Evolutionary conservation across 169 alveolate species (phyloP), one percentile per base, ranked within the genome.

Genomic region (Plasmodium chabaudi): DNA sequence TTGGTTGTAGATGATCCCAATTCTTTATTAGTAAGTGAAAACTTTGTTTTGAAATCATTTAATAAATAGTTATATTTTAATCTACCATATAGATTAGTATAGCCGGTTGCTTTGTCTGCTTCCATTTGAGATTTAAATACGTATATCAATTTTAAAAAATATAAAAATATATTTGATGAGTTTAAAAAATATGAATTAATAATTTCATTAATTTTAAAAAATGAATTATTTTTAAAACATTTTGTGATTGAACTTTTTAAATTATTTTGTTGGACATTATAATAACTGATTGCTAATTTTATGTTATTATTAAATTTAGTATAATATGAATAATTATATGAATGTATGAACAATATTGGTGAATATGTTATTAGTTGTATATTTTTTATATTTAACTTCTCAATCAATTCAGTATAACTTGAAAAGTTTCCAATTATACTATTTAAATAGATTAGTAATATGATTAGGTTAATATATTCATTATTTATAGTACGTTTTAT

Each of bases 171-270:
- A 39, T 64, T 77, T 19, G 88, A 63, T 13, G 88, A 46, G 44
- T 77, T 77, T 68, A 77, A 77, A 64, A 77, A 51, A 34, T 77
- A 64, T 2, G 88, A 67, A 49, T 77, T 77, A 19, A 64, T 46
- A 77, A 77, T 77, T 77, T 77, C 88, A 57, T 77, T 77, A 55
- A 77, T 59, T 68, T 77, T 77, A 77, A 64, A 77, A 9, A 65
- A 23, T 0, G 88, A 77, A 49, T 77, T 47, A 77, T 77, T 77
- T 64, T 77, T 74, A 49, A 77, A 77, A 25, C 88, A 77, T 68
- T 77, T 77, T 25, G 77, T 15, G 23, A 77, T 34, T 0, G 88
- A 46, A 56, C 15, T 63, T 68, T 64, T 77, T 25, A 77, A 21
- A 64, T 49, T 77, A 27, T 68, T 57, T 46, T 77, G 88, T 69